Base-by-base conservation (phyloP, 202 grass and related monocot genomes). In the Zoysia matrella region DNA sequence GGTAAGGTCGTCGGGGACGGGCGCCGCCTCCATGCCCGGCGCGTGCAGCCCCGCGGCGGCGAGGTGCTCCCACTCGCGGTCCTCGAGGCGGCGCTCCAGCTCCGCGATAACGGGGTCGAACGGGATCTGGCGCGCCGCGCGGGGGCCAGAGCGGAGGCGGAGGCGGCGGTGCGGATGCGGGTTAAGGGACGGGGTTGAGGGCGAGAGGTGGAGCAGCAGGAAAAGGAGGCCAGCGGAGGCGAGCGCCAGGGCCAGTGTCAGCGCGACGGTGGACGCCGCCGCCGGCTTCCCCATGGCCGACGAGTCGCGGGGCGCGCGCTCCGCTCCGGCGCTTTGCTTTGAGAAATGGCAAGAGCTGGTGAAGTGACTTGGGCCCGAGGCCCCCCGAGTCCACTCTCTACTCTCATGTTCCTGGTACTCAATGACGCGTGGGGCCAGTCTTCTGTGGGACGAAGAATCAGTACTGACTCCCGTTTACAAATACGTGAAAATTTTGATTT, bases 61-160 rank as follows among this genome's bases (percentile, higher is more conserved):
- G 58, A 88, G 75, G 67, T 78, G 83, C 85, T 99, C 97, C 93
- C 93, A 95, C 78, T 92, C 87, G 61, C 89, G 96, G 82, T 99
- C 89, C 18, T 96, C 86, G 8, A 74, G 73, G 81, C 83, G 87
- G 81, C 80, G 91, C 87, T 98, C 90, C 64, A 98, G 86, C 67
- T 83, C 86, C 16, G 89, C 76, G 48, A 98, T 86, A 57, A 98
- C 52, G 42, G 95, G 95, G 58, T 98, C 95, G 90, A 98, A 98
- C 2, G 89, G 86, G 86, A 95, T 82, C 69, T 87, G 84, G 65
- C 44, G 69, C 56, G 72, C 54, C 57, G 80, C 52, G 73, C 52
- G 77, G 8, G 71, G 69, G 41, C 88, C 92, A 44, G 91, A 80
- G 73, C 94, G 94, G 77, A 98, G 95, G 5, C 95, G 91, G 91